A percentile compares a stretch with the other conserved stretches of the same genome.
These are phyloP conservation scores for Saccharomycopsis sp. DNA, from an alignment of 805 yeast species.

Conservation along the genomic window DNA sequence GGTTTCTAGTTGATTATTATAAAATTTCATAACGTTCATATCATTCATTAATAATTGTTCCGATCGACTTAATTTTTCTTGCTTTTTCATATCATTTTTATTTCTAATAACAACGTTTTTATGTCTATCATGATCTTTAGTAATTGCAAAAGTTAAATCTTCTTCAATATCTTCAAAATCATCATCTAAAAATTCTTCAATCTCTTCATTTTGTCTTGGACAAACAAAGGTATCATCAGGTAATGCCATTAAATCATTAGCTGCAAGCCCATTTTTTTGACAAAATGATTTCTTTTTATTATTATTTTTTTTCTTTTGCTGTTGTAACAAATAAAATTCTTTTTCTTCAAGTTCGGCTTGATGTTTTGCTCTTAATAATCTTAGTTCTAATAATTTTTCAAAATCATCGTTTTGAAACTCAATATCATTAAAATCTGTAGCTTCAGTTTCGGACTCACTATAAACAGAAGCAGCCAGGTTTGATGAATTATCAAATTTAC, in stretches of 20 bases:
- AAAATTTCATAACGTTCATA: background rate
- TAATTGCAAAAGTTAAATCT: constrained; percentile 7
- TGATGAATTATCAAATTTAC: constrained; percentile 1
- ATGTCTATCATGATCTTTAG: constrained; percentile 4
- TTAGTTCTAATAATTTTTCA: constrained; percentile 11
- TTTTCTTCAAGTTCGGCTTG: constrained; percentile 17
- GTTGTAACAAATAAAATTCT: constrained; percentile 12
- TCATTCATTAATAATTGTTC: constrained; percentile 4
- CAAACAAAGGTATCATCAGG: constrained; percentile 15
- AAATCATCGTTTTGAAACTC: constrained; percentile 15
- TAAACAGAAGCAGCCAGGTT: constrained; percentile 12
- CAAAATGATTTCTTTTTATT: background rate
- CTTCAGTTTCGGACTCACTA: constrained; percentile 17
- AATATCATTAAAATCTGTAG: constrained; percentile 15
- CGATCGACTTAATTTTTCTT: background rate
- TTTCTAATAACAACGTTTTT: constrained; percentile 5
- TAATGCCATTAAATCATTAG: constrained; percentile 10
- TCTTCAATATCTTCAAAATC: constrained; percentile 17
- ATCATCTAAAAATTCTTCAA: constrained; percentile 1
- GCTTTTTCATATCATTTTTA: background rate
- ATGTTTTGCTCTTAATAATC: constrained; percentile 10
- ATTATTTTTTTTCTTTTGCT: constrained; percentile 2
- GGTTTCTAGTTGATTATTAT: constrained; percentile 1
- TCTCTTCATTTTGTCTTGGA: background rate
- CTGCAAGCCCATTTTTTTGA: background rate